phyloP scores from a whole-genome alignment of 2,329 filamentous ascomycete species.

The Chaetomium strumarium region DNA sequence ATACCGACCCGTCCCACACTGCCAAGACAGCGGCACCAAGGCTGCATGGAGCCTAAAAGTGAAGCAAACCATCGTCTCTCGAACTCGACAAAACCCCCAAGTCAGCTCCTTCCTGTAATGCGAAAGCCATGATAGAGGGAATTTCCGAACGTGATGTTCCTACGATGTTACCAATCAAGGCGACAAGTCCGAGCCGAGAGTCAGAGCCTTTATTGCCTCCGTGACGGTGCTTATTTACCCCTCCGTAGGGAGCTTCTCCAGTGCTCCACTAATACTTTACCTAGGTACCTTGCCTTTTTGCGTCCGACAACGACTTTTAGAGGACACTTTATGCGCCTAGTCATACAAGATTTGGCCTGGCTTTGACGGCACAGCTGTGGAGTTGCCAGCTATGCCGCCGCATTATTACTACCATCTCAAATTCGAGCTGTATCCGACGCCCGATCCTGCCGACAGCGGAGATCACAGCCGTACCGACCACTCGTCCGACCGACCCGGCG shows the following conservation, averaged over 20 bases:
- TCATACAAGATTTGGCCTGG: too few species aligned
- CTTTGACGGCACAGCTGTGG: too few species aligned
- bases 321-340: too few species aligned
- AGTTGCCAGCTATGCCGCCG: conserved; percentile 46
- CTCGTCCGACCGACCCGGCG: conserved; percentile 3
- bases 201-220: conserved; percentile 16
- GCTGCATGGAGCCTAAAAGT: too few species aligned
- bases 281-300: neutral
- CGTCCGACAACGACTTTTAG: neutral
- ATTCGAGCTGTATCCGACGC: conserved; percentile 55
- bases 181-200: conserved; percentile 10
- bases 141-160: neutral
- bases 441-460: conserved; percentile 30
- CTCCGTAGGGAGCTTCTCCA: neutral
- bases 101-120: neutral
- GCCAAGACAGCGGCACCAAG: too few species aligned
- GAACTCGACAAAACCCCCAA: too few species aligned
- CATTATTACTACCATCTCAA: conserved; percentile 64
- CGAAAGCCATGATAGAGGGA: neutral
- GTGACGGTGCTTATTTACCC: too few species aligned
- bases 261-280: neutral
- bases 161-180: conserved; percentile 1
- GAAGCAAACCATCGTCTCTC: too few species aligned
- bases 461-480: neutral
- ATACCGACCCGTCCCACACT: too few species aligned